Conservation (phyloP, 495 filamentous ascomycete species). For the Pyronema omphalodes region DNA sequence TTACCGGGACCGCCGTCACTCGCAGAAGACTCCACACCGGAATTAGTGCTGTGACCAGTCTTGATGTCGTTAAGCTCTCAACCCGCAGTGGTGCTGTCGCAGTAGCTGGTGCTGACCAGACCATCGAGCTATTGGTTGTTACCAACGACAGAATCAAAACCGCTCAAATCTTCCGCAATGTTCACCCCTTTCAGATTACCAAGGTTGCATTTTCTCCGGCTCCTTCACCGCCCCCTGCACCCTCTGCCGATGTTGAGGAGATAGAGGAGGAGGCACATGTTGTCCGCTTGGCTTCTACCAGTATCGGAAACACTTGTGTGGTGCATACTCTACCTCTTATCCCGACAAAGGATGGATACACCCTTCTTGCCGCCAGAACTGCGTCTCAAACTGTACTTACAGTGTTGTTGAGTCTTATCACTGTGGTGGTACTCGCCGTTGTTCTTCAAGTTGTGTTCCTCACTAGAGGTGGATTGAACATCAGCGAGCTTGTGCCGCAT, state of each 20-base stretch:
- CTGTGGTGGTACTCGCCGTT: constrained; percentile 16
- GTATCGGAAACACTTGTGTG: constrained; percentile 66
- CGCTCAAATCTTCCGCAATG: constrained; percentile 35
- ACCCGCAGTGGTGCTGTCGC: constrained; percentile 31
- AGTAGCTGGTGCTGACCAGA: constrained; percentile 64
- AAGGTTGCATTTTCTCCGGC: constrained; percentile 63
- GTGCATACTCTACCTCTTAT: constrained; percentile 65
- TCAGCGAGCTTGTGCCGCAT: neutral
- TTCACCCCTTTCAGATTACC: constrained; percentile 74
- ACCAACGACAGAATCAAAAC: constrained; percentile 30
- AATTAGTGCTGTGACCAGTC: constrained; percentile 32
- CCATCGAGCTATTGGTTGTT: constrained; percentile 57
- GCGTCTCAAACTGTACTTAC: constrained; percentile 14
- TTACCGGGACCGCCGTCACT: constrained; percentile 28
- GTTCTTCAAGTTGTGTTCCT: constrained; percentile 20
- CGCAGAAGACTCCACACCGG: constrained; percentile 37
- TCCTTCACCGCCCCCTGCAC: constrained; percentile 34
- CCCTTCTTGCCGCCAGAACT: constrained; percentile 8
- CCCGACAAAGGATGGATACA: constrained; percentile 6
- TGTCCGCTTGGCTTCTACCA: constrained; percentile 68
- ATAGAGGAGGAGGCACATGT: constrained; percentile 26
- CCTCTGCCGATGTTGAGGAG: constrained; percentile 20
- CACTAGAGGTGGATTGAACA: constrained; percentile 12
- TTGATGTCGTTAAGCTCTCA: constrained; percentile 29
- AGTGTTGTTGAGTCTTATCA: constrained; percentile 15